Percentiles rank a stretch among this genome's conserved stretches.
phyloP scores from a whole-genome alignment of 2,329 filamentous ascomycete genomes.

The Aspergillus hortae region DNA sequence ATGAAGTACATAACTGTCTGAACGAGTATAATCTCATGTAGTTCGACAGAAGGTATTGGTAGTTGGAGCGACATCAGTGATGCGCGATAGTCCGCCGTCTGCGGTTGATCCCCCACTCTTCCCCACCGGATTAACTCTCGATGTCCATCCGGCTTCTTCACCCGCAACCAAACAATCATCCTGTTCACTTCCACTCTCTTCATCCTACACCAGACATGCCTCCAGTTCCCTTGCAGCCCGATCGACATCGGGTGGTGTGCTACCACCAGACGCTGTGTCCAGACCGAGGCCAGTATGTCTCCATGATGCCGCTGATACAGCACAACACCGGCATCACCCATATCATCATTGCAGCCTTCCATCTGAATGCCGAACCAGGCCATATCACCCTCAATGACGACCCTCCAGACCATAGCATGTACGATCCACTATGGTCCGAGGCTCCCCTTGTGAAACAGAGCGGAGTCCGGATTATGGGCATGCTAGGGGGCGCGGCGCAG shows the following conservation, averaged over 20 bases:
- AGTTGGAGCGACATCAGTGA: no score
- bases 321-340: conserved; percentile 68
- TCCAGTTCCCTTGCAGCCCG: conserved; percentile 27
- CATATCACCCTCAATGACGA: conserved; percentile 79
- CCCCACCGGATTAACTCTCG: no score
- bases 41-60: no score
- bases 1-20: no score
- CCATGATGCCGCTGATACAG: conserved; percentile 58
- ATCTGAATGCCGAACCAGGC: conserved; percentile 67
- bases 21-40: no score
- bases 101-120: no score
- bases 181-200: background rate
- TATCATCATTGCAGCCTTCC: conserved; percentile 80
- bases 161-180: background rate
- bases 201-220: conserved; percentile 28
- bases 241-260: conserved; percentile 37
- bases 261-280: conserved; percentile 66
- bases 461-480: conserved; percentile 76
- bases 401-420: conserved; percentile 63
- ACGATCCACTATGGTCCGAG: conserved; percentile 74
- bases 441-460: conserved; percentile 65
- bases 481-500: conserved; percentile 80
- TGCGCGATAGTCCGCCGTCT: no score
- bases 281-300: conserved; percentile 53
- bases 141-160: no score